Base-by-base conservation (phyloP, 148 eudicot genomes). In the Fallopia convolvulus region DNA sequence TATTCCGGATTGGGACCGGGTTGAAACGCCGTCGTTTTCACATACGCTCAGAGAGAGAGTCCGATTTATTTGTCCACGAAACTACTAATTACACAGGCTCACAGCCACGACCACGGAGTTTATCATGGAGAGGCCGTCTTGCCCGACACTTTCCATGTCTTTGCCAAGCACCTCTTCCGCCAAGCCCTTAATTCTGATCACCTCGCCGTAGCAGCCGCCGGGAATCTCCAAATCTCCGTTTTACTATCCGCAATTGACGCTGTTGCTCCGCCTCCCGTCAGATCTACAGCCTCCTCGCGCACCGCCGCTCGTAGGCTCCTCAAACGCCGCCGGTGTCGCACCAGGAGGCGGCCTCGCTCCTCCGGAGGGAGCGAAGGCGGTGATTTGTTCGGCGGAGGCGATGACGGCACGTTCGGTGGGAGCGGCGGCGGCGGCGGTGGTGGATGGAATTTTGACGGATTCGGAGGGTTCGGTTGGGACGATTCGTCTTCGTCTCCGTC, bases 391-490 rank as follows among this genome's bases (percentile, higher is more conserved):
- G 80, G 77, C 75, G 83, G 76, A 9, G 79, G 55, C 20, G 74
- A 56, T 6, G 81, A 58, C 46, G 78, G 81, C 21, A 23, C 60
- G 8, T 75, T 46, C 6, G 77, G 79, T 36, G 78, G 74, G 15
- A 73, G 82, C 23, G 83, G 83, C 12, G 79, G 86, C 21, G 61
- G 58, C 4, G 58, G 61, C 20, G 82, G 87, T 36, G 39, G 74
- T 8, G 80, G 83, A 30, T 73, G 76, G 80, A 78, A 56, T 56
- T 78, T 23, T 63, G 80, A 56, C 60, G 76, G 80, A 53, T 72
- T 72, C 77, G 78, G 79, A 46, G 82, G 86, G 50, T 84, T 79
- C 78, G 36, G 76, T 7, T 75, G 80, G 83, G 85, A 87, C 79
- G 90, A 80, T 13, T 88, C 85, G 8, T 83, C 83, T 36, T 68